phyloP scores from a whole-genome alignment of 2,329 filamentous ascomycete genomes.

The Hawksworthiomyces lignivorus region DNA sequence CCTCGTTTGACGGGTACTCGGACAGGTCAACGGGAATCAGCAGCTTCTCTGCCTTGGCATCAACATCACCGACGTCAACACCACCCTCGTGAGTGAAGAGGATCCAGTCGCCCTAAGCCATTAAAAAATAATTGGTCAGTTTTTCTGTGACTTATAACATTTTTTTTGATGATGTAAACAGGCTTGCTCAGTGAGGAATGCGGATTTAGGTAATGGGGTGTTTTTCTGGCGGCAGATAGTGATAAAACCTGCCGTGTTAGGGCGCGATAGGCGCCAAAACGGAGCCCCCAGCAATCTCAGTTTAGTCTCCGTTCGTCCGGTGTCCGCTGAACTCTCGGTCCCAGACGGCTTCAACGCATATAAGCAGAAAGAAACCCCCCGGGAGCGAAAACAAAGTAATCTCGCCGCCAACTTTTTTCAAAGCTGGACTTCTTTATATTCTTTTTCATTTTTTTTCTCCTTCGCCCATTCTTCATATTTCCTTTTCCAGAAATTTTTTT shows the following conservation, averaged over 20 bases:
- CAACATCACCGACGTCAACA: conserved; percentile 98
- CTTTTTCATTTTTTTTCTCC: not conserved
- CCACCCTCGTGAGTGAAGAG: conserved; percentile 99
- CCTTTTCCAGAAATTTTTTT: too few species aligned
- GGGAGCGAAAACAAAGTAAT: too few species aligned
- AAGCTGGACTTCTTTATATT: too few species aligned
- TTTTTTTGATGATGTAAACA: not conserved
- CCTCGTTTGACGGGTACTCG: conserved; percentile 91
- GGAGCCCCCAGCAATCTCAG: conserved; percentile 22
- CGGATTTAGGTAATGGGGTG: too few species aligned
- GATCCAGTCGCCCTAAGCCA: conserved; percentile 87
- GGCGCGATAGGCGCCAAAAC: conserved; percentile 18
- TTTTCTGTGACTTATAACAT: conserved; percentile 7
- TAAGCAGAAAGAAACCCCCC: too few species aligned
- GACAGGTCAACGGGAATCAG: conserved; percentile 92
- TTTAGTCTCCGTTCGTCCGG: conserved; percentile 40
- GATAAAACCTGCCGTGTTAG: not conserved
- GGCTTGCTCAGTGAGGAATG: conserved; percentile 3
- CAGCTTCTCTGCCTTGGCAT: conserved; percentile 97
- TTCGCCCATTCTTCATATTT: too few species aligned
- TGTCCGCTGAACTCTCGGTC: not conserved
- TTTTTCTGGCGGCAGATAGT: not conserved
- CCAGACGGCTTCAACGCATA: too few species aligned
- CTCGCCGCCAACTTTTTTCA: too few species aligned
- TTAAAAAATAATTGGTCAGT: not conserved